A percentile compares a stretch with the other conserved stretches of the same genome.
Evolutionary conservation across 805 yeast species (phyloP).

Genomic region (Metschnikowia lachancei): DNA sequence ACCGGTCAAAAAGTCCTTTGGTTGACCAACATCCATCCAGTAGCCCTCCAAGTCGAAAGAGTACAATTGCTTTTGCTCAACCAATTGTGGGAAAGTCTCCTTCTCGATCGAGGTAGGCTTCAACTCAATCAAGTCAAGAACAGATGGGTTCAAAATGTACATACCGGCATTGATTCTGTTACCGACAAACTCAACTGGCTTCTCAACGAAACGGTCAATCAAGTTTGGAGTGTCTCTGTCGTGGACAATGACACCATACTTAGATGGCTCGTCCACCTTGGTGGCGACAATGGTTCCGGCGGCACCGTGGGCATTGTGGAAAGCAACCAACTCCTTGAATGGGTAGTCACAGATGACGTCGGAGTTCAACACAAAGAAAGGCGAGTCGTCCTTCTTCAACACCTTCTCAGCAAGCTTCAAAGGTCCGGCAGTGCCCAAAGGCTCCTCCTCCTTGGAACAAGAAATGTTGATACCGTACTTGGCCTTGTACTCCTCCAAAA

Average conservation of each 20-base stretch:
- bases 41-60: conserved; percentile 97
- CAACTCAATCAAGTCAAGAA: conserved; percentile 92
- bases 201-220: conserved; percentile 98
- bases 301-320: conserved; percentile 96
- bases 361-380: conserved; percentile 96
- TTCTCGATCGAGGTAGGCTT: conserved; percentile 99
- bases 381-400: conserved; percentile 89
- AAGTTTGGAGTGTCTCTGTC: conserved; percentile 92
- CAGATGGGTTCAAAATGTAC: conserved; percentile 96
- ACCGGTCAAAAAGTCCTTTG: conserved; percentile 98
- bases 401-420: conserved; percentile 93
- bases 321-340: conserved; percentile 82
- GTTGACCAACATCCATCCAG: conserved; percentile 99
- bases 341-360: conserved; percentile 99
- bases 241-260: conserved; percentile 98
- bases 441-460: conserved; percentile 98
- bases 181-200: conserved; percentile 99
- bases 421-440: conserved; percentile 99
- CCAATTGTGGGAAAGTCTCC: conserved; percentile 98
- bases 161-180: conserved; percentile 99
- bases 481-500: conserved; percentile 89
- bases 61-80: conserved; percentile 82
- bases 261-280: conserved; percentile 98
- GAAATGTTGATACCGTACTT: conserved; percentile 93
- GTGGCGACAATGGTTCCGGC: conserved; percentile 98